These are phyloP conservation scores for Rhododendron ovatum DNA, from an alignment of 148 eudicot genomes.

Conservation along the genomic window DNA sequence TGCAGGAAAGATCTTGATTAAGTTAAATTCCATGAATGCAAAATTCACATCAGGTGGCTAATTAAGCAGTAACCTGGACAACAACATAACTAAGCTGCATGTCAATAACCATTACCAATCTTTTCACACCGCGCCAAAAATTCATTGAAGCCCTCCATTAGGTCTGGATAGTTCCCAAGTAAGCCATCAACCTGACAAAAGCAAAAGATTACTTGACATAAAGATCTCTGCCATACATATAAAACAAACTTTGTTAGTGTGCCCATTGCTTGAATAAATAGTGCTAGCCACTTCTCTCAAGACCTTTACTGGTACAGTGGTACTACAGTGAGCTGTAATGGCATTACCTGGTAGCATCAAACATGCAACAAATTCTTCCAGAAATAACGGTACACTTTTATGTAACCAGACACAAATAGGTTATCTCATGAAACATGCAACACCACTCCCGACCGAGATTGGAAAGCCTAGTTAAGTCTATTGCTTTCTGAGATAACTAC, in stretches of 20 bases:
- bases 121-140: constrained; percentile 37
- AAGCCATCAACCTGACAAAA: constrained; percentile 32
- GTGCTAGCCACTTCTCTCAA: neutral
- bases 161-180: constrained; percentile 42
- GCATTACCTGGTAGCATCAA: neutral
- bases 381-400: neutral
- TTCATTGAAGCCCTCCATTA: constrained; percentile 47
- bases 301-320: neutral
- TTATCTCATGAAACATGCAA: neutral
- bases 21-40: neutral
- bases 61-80: neutral
- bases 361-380: neutral
- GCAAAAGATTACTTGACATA: constrained; percentile 12
- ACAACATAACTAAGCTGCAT: neutral
- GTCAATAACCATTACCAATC: constrained; percentile 35
- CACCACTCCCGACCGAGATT: neutral
- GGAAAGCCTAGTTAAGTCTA: neutral
- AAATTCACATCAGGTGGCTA: neutral
- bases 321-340: neutral
- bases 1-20: constrained; percentile 17
- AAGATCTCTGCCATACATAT: constrained; percentile 4
- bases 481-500: neutral
- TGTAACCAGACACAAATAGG: neutral
- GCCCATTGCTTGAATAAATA: neutral
- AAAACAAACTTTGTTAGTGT: neutral